Evolutionary conservation across 805 yeast genomes (phyloP), one percentile per base, ranked within the genome.

Genomic region (Candida ulmi): DNA sequence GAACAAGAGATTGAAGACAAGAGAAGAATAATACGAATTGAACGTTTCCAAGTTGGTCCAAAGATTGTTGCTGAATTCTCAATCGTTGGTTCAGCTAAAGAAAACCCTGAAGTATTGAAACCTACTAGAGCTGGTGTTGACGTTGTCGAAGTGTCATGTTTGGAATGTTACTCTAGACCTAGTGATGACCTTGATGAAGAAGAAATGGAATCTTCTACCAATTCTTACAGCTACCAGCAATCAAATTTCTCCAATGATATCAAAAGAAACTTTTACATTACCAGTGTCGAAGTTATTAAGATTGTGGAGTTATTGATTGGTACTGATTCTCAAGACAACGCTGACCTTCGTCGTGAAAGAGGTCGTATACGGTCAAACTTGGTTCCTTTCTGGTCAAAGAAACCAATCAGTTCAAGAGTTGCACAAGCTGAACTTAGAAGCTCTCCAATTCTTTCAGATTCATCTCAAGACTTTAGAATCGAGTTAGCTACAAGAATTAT

Each of bases 281-380:
- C 86, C 1, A 72, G 80, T 40, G 84, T 80, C 27, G 86, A 80
- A 52, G 83, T 80, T 17, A 72, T 80, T 45, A 78, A 73, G 56
- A 73, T 80, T 46, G 81, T 80, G 24, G 85, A 80, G 58, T 54
- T 78, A 37, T 54, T 80, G 34, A 76, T 80, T 45, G 80, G 81
- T 6, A 65, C 72, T 3, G 68, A 68, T 41, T 52, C 57, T 26
- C 60, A 59, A 39, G 72, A 72, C 40, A 67, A 75, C 5, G 65
- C 65, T 7, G 80, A 73, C 40, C 69, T 77, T 44, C 69, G 86
- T 44, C 68, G 74, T 43, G 85, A 79, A 52, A 56, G 83, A 35
- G 85, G 85, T n/a, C 62, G 86, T 41, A 74, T 80, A 33, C 64
- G 86, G 58, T 74, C 80, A 34, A 79, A 80, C 49, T 62, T 80